Conservation (phyloP, 2,329 filamentous ascomycete genomes). For the Aspergillus latus region DNA sequence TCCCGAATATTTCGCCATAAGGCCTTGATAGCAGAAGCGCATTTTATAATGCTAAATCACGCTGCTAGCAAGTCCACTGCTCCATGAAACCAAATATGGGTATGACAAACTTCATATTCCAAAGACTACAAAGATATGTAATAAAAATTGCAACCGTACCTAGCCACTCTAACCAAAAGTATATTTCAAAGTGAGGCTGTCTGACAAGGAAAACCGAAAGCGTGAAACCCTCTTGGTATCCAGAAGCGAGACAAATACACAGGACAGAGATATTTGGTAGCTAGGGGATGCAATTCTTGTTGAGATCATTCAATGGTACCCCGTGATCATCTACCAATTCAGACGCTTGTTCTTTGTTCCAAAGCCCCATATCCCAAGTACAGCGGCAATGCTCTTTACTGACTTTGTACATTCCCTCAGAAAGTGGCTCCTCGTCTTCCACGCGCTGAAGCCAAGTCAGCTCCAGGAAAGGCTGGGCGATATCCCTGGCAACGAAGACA, state of each 20-base stretch:
- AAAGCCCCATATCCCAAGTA: slow-evolving; percentile 19
- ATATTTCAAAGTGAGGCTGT: neutral
- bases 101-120: no score
- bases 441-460: neutral
- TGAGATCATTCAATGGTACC: neutral
- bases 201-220: neutral
- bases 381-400: neutral
- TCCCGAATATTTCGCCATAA: no score
- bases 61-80: no score
- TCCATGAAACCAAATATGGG: no score
- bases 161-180: neutral
- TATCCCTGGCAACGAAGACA: neutral
- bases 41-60: no score
- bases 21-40: no score
- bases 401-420: neutral
- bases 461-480: neutral
- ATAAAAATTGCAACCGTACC: no score
- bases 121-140: no score
- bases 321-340: slow-evolving; percentile 8
- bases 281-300: neutral
- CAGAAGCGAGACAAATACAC: no score
- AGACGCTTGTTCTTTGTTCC: slow-evolving; percentile 16
- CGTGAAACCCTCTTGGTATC: neutral
- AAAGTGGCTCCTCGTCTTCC: neutral
- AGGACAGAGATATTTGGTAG: no score